Evolutionary conservation across 1,139 yeast genomes (phyloP).

Genomic region (Hyphopichia wangnamkhiaoensis): DNA sequence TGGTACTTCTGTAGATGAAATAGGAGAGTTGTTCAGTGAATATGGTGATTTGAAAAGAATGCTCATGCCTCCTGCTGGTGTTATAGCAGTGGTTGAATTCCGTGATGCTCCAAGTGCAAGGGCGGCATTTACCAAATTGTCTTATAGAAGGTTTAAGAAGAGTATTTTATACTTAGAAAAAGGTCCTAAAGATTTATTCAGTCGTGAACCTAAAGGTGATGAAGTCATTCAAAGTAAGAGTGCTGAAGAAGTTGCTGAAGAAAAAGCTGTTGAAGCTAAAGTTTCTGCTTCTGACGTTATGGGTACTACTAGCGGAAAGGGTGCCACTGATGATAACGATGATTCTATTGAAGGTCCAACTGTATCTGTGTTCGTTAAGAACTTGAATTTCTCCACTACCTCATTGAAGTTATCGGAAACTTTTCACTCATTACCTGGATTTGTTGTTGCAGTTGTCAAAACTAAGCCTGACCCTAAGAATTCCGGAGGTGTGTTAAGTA

Average conservation of each 20-base stretch:
- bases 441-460: constrained; percentile 78
- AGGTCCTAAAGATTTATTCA: constrained; percentile 85
- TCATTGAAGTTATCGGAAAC: constrained; percentile 53
- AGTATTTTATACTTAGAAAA: constrained; percentile 87
- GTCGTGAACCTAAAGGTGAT: constrained; percentile 50
- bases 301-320: constrained; percentile 15
- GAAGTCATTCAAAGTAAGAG: constrained; percentile 25
- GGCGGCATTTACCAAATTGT: constrained; percentile 83
- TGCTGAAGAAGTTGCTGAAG: constrained; percentile 22
- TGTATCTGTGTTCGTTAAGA: constrained; percentile 86
- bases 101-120: constrained; percentile 83
- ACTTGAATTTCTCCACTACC: constrained; percentile 83
- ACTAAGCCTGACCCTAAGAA: constrained; percentile 87
- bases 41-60: constrained; percentile 80
- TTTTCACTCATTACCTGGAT: constrained; percentile 76
- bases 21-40: constrained; percentile 76
- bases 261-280: constrained; percentile 33
- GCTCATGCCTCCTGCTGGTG: constrained; percentile 95
- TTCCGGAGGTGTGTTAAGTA: constrained; percentile 64
- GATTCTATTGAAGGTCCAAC: constrained; percentile 63
- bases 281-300: constrained; percentile 29
- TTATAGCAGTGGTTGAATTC: constrained; percentile 93
- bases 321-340: constrained; percentile 17
- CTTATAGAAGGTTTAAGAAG: constrained; percentile 84
- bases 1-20: constrained; percentile 78